A percentile compares a stretch with the other conserved stretches of the same genome.
Evolutionary conservation across 1,139 yeast species (phyloP).

Genomic region (Meyerozyma elateridarum): DNA sequence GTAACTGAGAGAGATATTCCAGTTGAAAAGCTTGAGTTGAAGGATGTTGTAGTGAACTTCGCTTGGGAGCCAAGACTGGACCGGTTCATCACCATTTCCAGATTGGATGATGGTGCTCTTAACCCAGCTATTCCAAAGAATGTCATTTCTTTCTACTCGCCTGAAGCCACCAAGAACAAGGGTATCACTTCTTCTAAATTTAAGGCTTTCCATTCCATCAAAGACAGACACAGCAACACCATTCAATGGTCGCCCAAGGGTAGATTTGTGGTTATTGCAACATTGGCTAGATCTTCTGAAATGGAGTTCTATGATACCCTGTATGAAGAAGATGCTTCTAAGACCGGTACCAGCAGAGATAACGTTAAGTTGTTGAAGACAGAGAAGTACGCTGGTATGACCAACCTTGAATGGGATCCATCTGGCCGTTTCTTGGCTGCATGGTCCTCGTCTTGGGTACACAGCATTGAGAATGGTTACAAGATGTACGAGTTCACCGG

Average conservation of each 20-base stretch:
- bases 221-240: conserved; percentile 66
- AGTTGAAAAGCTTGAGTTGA: conserved; percentile 88
- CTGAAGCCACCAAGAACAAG: conserved; percentile 44
- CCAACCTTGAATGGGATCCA: conserved; percentile 91
- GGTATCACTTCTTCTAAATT: conserved; percentile 24
- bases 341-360: conserved; percentile 34
- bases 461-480: conserved; percentile 86
- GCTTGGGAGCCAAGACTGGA: conserved; percentile 96
- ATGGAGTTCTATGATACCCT: conserved; percentile 85
- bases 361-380: conserved; percentile 60
- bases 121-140: conserved; percentile 73
- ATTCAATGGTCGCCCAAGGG: conserved; percentile 92
- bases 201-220: conserved; percentile 42
- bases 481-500: conserved; percentile 85
- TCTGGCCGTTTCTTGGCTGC: conserved; percentile 88
- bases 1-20: conserved; percentile 87
- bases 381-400: conserved; percentile 71
- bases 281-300: conserved; percentile 59
- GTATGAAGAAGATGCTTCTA: conserved; percentile 59
- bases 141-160: conserved; percentile 74
- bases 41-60: conserved; percentile 82
- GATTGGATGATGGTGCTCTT: conserved; percentile 54
- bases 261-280: conserved; percentile 76
- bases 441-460: conserved; percentile 86
- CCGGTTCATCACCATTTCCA: conserved; percentile 76